Percentiles rank a stretch among this genome's conserved stretches.
Conservation (phyloP, 805 yeast species). For the Suhomyces kilbournensis region DNA sequence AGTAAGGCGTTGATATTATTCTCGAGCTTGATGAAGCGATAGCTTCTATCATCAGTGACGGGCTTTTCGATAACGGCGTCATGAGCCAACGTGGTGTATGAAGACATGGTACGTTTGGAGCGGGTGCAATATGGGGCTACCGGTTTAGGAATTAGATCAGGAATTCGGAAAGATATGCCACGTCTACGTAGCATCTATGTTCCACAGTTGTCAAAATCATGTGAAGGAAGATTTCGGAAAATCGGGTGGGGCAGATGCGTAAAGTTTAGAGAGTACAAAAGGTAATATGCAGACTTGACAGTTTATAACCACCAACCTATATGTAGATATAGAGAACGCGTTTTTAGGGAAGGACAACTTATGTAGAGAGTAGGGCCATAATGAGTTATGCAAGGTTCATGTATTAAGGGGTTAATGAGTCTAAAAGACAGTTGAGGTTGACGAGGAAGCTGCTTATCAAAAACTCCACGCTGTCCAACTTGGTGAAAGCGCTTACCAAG, state of each 20-base stretch:
- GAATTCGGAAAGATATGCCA: background rate
- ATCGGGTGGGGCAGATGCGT: background rate
- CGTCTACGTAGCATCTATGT: background rate
- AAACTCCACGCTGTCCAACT: slow-evolving; percentile 60
- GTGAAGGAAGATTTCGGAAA: background rate
- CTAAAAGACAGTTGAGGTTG: slow-evolving; percentile 9
- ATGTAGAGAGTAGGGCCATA: no score
- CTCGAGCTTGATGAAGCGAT: slow-evolving; percentile 57
- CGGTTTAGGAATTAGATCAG: background rate
- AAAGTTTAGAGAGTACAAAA: background rate
- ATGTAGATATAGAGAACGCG: no score
- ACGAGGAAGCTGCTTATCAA: slow-evolving; percentile 35
- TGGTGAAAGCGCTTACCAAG: slow-evolving; percentile 58
- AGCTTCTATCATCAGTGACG: slow-evolving; percentile 68
- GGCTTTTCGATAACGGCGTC: slow-evolving; percentile 41
- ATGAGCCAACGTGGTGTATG: slow-evolving; percentile 25
- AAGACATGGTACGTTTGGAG: background rate
- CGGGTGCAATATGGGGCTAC: background rate
- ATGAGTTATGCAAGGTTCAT: no score
- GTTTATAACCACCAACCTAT: no score
- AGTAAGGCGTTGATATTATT: slow-evolving; percentile 60
- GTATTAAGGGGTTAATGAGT: background rate
- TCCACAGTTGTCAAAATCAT: background rate
- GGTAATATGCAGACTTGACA: background rate
- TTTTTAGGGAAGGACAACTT: no score